Conservation (phyloP, 495 filamentous ascomycete genomes). For the Letharia columbiana region DNA sequence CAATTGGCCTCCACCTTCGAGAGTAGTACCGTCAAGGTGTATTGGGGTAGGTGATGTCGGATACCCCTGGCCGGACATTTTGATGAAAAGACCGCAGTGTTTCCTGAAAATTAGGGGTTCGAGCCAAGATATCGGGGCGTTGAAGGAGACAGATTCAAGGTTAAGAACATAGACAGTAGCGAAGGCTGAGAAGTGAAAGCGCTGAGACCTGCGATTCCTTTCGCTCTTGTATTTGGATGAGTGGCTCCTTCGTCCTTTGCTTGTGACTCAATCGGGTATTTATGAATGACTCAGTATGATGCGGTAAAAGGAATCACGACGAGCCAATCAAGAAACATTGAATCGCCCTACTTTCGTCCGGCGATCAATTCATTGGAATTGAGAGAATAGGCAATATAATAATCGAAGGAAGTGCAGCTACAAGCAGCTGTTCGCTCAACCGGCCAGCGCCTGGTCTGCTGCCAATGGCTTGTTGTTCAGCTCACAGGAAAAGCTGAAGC, state of each 20-base stretch:
- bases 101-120: neutral
- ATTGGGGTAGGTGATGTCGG: constrained; percentile 20
- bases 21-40: constrained; percentile 57
- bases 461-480: neutral
- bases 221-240: neutral
- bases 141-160: neutral
- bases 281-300: neutral
- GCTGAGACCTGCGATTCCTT: neutral
- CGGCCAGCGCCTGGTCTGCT: neutral
- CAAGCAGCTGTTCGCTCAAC: neutral
- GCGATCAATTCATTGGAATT: neutral
- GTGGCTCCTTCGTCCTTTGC: neutral
- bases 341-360: neutral
- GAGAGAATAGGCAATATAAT: neutral
- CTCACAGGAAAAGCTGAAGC: neutral
- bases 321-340: neutral
- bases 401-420: neutral
- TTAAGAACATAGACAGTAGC: neutral
- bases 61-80: neutral
- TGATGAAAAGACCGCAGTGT: neutral
- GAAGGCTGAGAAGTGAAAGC: neutral
- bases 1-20: constrained; percentile 82
- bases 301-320: neutral
- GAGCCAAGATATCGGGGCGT: neutral
- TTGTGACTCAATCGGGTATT: neutral